Evolutionary conservation across 202 grass and related monocot species (phyloP).

Genomic region (Carex arenaria): DNA sequence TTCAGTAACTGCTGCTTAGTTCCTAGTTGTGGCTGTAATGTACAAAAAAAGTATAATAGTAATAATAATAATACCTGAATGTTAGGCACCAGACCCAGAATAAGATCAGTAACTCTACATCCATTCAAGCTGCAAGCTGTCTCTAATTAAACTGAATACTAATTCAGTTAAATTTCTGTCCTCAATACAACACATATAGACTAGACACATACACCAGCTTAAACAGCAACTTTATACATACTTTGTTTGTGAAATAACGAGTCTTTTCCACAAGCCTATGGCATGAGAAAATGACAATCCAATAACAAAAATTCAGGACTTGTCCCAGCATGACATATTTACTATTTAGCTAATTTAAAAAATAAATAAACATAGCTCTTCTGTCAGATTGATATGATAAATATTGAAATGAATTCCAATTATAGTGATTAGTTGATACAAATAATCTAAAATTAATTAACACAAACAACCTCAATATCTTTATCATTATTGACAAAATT

Average conservation of each 20-base stretch:
- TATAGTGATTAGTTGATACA: neutral
- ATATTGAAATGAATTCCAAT: neutral
- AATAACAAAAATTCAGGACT: neutral
- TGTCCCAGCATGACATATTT: neutral
- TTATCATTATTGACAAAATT: constrained; percentile 4
- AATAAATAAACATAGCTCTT: neutral
- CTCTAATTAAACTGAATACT: too few relatives aligned
- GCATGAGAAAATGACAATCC: too few relatives aligned
- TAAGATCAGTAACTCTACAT: constrained; percentile 86
- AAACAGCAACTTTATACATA: too few relatives aligned
- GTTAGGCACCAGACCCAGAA: constrained; percentile 76
- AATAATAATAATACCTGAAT: constrained; percentile 47
- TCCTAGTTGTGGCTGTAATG: too few relatives aligned
- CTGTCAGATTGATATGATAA: neutral
- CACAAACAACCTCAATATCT: neutral
- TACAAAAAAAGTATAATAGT: neutral
- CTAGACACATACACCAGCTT: too few relatives aligned
- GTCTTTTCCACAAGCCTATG: too few relatives aligned
- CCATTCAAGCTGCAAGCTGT: constrained; percentile 86
- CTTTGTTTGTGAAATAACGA: neutral
- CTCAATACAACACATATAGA: too few relatives aligned
- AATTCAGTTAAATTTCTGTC: too few relatives aligned
- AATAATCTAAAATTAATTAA: neutral
- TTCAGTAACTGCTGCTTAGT: neutral
- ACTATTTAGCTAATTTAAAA: neutral